phyloP scores from a whole-genome alignment of 768 basidiomycete species.

The Hygrophorus russula region DNA sequence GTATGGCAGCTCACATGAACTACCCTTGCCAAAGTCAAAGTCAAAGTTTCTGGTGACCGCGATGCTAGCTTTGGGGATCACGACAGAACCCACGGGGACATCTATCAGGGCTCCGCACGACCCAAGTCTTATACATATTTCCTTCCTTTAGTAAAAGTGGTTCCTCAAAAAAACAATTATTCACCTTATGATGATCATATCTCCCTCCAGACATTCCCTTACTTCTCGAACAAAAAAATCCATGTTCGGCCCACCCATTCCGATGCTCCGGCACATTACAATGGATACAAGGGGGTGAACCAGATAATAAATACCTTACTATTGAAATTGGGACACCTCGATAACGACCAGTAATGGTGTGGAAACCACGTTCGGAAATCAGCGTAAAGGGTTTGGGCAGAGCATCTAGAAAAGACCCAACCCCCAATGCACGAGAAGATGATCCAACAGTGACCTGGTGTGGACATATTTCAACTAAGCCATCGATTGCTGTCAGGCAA shows the following conservation, averaged over 20 bases:
- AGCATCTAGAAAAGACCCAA: conserved; percentile 54
- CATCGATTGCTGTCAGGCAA: conserved; percentile 2
- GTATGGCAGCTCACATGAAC: conserved; percentile 40
- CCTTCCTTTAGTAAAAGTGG: conserved; percentile 4
- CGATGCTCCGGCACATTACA: conserved; percentile 27
- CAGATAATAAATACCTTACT: conserved; percentile 25
- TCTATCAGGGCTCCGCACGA: conserved; percentile 67
- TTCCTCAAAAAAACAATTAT: conserved; percentile 9
- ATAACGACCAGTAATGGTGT: conserved; percentile 61
- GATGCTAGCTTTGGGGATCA: conserved; percentile 59
- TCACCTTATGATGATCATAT: conserved; percentile 41
- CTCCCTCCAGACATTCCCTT: conserved; percentile 60
- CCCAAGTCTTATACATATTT: conserved; percentile 42
- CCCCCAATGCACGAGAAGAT: conserved; percentile 48
- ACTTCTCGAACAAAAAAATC: conserved; percentile 81
- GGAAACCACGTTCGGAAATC: conserved; percentile 65
- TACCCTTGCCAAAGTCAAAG: conserved; percentile 50
- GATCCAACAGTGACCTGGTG: conserved; percentile 64
- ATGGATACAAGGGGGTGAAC: too few species aligned
- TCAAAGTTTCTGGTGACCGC: conserved; percentile 66
- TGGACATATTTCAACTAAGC: not conserved
- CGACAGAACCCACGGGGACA: conserved; percentile 66
- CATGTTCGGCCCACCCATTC: conserved; percentile 76
- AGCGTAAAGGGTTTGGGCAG: conserved; percentile 48
- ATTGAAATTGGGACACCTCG: conserved; percentile 55